phyloP scores from a whole-genome alignment of 1,284 basidiomycete genomes.

The Rhodotorula sp. region DNA sequence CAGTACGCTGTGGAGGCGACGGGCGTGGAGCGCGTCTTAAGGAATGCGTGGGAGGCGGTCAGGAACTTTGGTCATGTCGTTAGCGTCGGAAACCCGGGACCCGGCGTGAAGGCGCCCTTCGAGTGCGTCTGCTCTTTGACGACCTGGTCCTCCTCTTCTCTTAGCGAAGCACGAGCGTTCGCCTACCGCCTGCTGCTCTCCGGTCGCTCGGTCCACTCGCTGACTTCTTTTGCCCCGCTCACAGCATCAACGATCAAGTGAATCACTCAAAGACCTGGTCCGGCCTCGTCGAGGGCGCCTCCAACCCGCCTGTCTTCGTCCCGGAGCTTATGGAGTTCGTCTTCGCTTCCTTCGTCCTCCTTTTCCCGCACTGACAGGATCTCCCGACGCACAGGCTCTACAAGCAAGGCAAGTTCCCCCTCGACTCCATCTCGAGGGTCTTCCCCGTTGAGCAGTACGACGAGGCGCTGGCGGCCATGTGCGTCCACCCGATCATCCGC shows the following conservation, averaged over 20 bases:
- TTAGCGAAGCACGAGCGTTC: not conserved
- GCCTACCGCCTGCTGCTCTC: too few relatives aligned
- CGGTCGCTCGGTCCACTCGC: not conserved
- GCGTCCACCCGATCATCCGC: not conserved
- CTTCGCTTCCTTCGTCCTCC: too few relatives aligned
- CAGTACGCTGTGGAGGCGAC: constrained; percentile 26
- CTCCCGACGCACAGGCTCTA: not conserved
- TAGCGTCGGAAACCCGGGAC: constrained; percentile 31
- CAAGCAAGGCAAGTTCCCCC: constrained; percentile 36
- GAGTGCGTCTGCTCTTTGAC: constrained; percentile 3
- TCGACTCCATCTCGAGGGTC: constrained; percentile 40
- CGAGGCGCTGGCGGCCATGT: constrained; percentile 42
- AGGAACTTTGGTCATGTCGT: constrained; percentile 9
- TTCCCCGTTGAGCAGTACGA: constrained; percentile 39
- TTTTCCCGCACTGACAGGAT: too few relatives aligned
- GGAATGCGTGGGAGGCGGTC: constrained; percentile 16
- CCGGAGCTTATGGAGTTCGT: constrained; percentile 33
- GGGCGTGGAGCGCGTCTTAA: constrained; percentile 18
- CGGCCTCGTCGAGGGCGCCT: constrained; percentile 29
- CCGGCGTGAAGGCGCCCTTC: constrained; percentile 17
- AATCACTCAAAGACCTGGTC: constrained; percentile 19
- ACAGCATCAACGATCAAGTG: constrained; percentile 27
- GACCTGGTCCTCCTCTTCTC: too few relatives aligned
- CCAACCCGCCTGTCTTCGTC: constrained; percentile 41
- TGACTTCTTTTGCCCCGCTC: not conserved